Evolutionary conservation across 1,284 basidiomycete species (phyloP).

Genomic region (Ustilago esculenta): DNA sequence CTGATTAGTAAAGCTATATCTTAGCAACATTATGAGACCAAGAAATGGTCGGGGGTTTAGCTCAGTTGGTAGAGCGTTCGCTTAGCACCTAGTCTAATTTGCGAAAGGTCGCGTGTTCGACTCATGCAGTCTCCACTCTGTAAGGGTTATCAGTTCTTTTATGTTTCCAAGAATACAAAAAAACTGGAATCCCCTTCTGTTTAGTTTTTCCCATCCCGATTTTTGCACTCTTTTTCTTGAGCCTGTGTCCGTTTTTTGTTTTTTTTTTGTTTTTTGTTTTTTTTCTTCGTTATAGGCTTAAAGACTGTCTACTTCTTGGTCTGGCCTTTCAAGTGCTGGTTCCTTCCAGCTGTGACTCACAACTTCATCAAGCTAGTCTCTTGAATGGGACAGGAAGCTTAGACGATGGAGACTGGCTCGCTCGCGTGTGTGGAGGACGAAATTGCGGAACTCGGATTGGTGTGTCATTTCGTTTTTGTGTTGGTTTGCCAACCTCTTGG

Average conservation of each 20-base stretch:
- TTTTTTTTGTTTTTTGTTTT: background rate
- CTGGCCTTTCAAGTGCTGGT: too few species aligned
- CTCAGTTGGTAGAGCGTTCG: conserved; percentile 57
- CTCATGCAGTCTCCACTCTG: conserved; percentile 51
- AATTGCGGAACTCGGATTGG: conserved; percentile 24
- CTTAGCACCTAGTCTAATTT: conserved; percentile 45
- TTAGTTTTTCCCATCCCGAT: too few species aligned
- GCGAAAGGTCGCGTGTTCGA: conserved; percentile 56
- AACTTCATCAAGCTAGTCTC: too few species aligned
- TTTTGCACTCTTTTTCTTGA: background rate
- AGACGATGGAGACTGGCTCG: too few species aligned
- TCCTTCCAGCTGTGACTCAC: too few species aligned
- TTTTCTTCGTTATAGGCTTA: background rate
- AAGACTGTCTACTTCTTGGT: too few species aligned
- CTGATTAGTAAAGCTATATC: too few species aligned
- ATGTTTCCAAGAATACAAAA: too few species aligned
- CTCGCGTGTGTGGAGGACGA: conserved; percentile 20
- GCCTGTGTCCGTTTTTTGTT: background rate
- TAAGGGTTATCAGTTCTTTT: too few species aligned
- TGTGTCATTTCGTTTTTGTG: conserved; percentile 5
- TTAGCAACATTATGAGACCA: too few species aligned
- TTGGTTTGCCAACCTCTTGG: conserved; percentile 1
- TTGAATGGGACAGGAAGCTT: too few species aligned
- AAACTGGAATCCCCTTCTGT: too few species aligned
- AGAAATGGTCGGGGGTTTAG: conserved; percentile 37